phyloP scores from a whole-genome alignment of 441 rosid species.

The Erysimum cheiri region DNA sequence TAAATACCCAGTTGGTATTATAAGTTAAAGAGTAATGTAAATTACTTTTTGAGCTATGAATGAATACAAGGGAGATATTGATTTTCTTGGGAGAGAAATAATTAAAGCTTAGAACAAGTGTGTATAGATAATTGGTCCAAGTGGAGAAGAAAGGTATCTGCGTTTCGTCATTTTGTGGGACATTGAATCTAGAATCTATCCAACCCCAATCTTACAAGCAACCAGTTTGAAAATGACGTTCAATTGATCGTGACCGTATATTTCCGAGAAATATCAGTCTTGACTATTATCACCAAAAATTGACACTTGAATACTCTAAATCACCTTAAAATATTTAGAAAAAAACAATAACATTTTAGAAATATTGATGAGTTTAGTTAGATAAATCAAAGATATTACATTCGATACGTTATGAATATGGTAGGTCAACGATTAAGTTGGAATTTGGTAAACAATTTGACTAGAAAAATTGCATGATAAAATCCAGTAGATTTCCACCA shows the following conservation, averaged over 20 bases:
- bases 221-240: constrained; percentile 29
- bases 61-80: background rate
- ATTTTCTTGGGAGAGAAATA: background rate
- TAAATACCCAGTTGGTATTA: constrained; percentile 13
- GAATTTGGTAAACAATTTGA: constrained; percentile 30
- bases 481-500: constrained; percentile 36
- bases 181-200: constrained; percentile 42
- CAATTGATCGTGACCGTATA: constrained; percentile 34
- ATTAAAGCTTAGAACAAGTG: constrained; percentile 22
- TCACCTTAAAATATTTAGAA: background rate
- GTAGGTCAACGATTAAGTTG: constrained; percentile 36
- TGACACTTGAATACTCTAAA: constrained; percentile 14
- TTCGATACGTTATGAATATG: constrained; percentile 12
- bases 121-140: constrained; percentile 25
- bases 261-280: constrained; percentile 12
- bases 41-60: background rate
- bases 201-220: constrained; percentile 44
- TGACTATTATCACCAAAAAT: background rate
- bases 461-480: constrained; percentile 15
- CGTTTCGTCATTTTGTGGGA: constrained; percentile 36
- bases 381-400: background rate
- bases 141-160: constrained; percentile 46
- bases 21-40: background rate
- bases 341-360: background rate
- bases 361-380: background rate